These are phyloP conservation scores for Drechmeria coniospora DNA, from an alignment of 2,329 filamentous ascomycete genomes.

Conservation along the genomic window DNA sequence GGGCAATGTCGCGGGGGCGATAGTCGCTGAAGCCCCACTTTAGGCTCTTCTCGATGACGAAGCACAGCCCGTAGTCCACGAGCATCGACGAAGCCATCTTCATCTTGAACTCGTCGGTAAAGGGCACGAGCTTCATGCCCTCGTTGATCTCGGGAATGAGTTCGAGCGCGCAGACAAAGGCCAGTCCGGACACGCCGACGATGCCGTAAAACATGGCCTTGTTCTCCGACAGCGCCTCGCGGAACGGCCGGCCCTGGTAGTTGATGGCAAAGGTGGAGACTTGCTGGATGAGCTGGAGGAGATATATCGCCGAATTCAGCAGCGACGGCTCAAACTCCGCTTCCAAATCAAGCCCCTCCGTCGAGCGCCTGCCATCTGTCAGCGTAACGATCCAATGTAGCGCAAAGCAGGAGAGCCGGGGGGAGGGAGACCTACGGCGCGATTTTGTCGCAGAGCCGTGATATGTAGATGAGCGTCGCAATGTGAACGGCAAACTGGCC, in stretches of 20 bases:
- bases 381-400: too few relatives aligned
- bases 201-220: constrained; percentile 97
- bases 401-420: too few relatives aligned
- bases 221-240: constrained; percentile 89
- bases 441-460: constrained; percentile 69
- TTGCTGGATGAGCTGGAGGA: constrained; percentile 94
- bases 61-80: constrained; percentile 76
- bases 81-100: constrained; percentile 78
- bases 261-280: constrained; percentile 99
- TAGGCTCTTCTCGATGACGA: constrained; percentile 68
- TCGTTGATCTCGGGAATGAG: constrained; percentile 92
- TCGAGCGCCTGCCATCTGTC: constrained; percentile 23
- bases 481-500: constrained; percentile 97
- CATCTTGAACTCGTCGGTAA: constrained; percentile 73
- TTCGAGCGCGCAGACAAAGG: constrained; percentile 89
- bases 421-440: constrained; percentile 62
- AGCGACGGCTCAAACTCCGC: constrained; percentile 87
- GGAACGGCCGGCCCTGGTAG: constrained; percentile 96
- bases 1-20: constrained; percentile 82
- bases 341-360: constrained; percentile 64
- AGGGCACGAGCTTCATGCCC: constrained; percentile 82
- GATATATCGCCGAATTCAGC: constrained; percentile 91
- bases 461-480: constrained; percentile 83
- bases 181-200: constrained; percentile 73
- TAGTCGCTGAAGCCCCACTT: constrained; percentile 84